Conservation (phyloP, 192 early-diverging fungal species). For the Gonapodya sp. region DNA sequence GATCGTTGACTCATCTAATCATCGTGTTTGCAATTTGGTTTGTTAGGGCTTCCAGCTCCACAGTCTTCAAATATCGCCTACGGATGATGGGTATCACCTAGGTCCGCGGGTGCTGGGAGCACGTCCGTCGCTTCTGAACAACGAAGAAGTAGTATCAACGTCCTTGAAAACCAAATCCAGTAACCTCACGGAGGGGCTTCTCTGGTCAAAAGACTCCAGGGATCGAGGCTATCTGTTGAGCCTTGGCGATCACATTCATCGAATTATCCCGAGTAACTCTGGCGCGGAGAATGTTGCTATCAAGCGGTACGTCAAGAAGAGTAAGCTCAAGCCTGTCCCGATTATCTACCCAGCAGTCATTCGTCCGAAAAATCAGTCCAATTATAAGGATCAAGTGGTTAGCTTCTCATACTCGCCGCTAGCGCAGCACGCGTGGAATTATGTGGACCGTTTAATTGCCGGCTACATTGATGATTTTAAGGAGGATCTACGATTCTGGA, state of each 20-base stretch:
- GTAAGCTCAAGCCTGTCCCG: slow-evolving; percentile 41
- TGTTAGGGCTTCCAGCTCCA: background rate
- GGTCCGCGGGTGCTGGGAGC: background rate
- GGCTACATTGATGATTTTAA: slow-evolving; percentile 75
- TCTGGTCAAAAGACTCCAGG: background rate
- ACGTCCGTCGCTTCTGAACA: background rate
- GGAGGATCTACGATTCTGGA: slow-evolving; percentile 73
- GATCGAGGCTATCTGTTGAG: slow-evolving; percentile 52
- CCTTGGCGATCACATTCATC: slow-evolving; percentile 86
- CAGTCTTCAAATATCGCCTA: background rate
- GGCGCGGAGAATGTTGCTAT: slow-evolving; percentile 70
- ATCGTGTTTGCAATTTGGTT: too few relatives aligned
- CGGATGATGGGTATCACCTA: background rate
- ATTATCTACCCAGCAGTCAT: slow-evolving; percentile 70
- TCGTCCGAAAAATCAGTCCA: slow-evolving; percentile 66
- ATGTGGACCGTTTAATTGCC: slow-evolving; percentile 79
- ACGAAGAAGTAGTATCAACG: too few relatives aligned
- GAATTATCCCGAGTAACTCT: slow-evolving; percentile 52
- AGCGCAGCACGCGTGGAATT: slow-evolving; percentile 85
- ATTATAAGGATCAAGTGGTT: slow-evolving; percentile 46
- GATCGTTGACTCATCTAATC: background rate
- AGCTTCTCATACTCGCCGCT: slow-evolving; percentile 68
- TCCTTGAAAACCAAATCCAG: too few relatives aligned
- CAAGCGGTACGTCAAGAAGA: slow-evolving; percentile 68
- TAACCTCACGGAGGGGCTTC: too few relatives aligned